Base-by-base conservation (phyloP, 2,329 filamentous ascomycete species). In the Fusarium longipes region DNA sequence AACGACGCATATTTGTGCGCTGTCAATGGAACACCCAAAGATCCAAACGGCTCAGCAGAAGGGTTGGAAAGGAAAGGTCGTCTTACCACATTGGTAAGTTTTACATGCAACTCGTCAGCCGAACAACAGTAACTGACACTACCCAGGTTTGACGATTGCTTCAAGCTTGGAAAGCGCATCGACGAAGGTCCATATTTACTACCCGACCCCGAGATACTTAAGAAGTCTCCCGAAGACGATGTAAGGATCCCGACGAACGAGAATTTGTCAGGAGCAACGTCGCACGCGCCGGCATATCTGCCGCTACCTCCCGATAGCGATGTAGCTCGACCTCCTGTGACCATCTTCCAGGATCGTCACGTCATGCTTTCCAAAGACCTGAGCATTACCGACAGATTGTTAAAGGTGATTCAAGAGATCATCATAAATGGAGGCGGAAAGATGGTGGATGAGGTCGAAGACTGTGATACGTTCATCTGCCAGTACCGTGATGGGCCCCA, bases 121-220 rank as follows among this genome's bases (percentile, higher is more conserved):
- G 18, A 38, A 18, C 12, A 8, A 33, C 8, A 36, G 12, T 18
- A 24, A 38, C 35, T 67, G 27, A 70, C 32, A 7, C 5, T n/a
- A 2, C 25, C 0, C 17, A 94, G 92, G 93, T 97, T 99, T 75
- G 95, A 98, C 72, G 95, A 97, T 76, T 99, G 96, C 79, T 87
- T 99, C 70, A 96, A 92, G 78, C 87, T 99, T 27, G 94, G 95
- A 48, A 94, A 93, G 78, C 89, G 92, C 60, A 97, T 99, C 70
- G 91, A 93, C 70, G 96, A 99, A 77, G 82, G 83, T 8, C 96
- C 96, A 1, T 99, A 99, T 75, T 81, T 87, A 20, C 84, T 98
- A 2, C 96, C 96, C 2, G 84, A 98, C 68, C 92, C 96, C 2
- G 93, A 96, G 68, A 91, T 97, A 32, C 82, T 97, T n/a, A 84